Base-by-base conservation (phyloP, 257 asterid genomes). In the Striga asiatica region DNA sequence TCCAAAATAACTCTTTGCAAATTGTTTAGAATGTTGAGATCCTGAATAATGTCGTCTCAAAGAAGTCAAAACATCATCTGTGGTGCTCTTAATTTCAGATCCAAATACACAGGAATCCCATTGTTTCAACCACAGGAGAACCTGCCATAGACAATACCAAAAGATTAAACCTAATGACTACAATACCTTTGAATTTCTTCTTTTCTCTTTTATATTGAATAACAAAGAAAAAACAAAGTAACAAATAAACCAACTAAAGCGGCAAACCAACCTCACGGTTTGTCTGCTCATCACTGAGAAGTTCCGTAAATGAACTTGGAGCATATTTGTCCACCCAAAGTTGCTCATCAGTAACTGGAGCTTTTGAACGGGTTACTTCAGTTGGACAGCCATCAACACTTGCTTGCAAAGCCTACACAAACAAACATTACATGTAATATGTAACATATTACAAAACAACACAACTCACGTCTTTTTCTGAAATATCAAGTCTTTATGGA, bases 251-350 rank as follows among this genome's bases (percentile, higher is more conserved):
- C n/a, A n/a, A n/a, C n/a, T 12, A 60, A 61, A 58, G 21, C 39
- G 17, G 29, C 59, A 48, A 61, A 67, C 49, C 61, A 68, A 87
- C 98, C 95, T 92, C 95, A 60, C 98, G 97, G 64, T 92, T 92
- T 58, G 95, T 92, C 68, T 88, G 83, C 60, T 92, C 98, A 52
- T 88, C 95, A 70, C 98, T 92, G 60, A 92, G 97, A 69, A 92
- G 98, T 81, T 92, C 98, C 8, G 85, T 84, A 75, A 92, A 92
- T 35, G 97, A 80, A 64, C 78, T 88, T 51, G 98, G 98, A 66
- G 98, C 86, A 72, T 87, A 92, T 58, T 85, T 92, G 70, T 92
- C 94, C 66, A 92, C 98, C 98, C 98, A 92, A 63, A 88, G 98
- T 70, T 82, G 71, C 66, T 88, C 93, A 42, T 35, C 74, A 49